Evolutionary conservation across 169 alveolate genomes (phyloP), one percentile per base, ranked within the genome.

Genomic region (Eimeria praecox): DNA sequence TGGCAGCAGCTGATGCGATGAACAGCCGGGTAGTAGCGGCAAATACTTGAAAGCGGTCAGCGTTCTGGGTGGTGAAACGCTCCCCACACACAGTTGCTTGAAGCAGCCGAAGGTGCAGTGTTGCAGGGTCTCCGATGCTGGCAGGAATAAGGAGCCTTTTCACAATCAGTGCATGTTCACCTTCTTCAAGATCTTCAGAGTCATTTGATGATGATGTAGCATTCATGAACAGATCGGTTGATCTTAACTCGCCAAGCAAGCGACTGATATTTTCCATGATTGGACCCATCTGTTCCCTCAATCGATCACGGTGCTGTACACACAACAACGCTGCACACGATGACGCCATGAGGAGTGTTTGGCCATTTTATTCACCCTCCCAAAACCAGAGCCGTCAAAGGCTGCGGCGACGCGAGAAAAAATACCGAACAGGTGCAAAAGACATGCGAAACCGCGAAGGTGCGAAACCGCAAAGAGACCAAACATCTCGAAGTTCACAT

Each of bases 261-360:
- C 82, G 93, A 87, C 42, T 56, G 64, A 87, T 59, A 38, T 62
- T 87, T 22, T 87, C 82, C 93, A 87, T 27, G n/a, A 62, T 87
- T 22, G 93, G 83, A 27, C 82, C 83, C 64, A 87, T 87, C 66
- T 59, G 80, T 33, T 33, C 93, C 27, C 82, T 56, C 59, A 87
- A 54, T 62, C 82, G 78, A 40, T 62, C 93, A 16, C 93, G 93
- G 59, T 87, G 93, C 93, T 87, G 93, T 27, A n/a, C 20, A 10
- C 83, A 40, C 83, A 62, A 38, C 22, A 35, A 2, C 40, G 42
- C 20, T n/a, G 30, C 89, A 73, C 33, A 73, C 42, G 38, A 38
- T 1, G 12, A 33, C 24, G 5, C 78, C 27, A 66, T 33, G 78
- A 66, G 78, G 22, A 1, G 33, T 1, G 44, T 44, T 66, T 44